Conservation (phyloP, 345 rosid species). For the Lepidium didymum region DNA sequence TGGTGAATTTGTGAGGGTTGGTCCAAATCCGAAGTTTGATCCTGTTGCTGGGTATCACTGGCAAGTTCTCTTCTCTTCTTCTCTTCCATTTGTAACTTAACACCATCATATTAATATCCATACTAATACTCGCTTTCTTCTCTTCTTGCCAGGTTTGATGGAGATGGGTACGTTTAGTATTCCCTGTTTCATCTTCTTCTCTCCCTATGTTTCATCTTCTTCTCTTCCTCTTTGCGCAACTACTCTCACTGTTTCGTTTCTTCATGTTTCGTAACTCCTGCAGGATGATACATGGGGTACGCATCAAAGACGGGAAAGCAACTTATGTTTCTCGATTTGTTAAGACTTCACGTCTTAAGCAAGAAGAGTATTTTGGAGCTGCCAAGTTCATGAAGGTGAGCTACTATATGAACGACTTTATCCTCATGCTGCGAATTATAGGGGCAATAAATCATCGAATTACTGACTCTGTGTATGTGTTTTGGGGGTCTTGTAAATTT, state of each 20-base stretch:
- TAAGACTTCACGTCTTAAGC: conserved; percentile 73
- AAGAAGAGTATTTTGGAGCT: conserved; percentile 78
- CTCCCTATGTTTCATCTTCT: background rate
- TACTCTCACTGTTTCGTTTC: background rate
- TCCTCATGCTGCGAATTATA: background rate
- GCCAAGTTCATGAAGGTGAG: conserved; percentile 88
- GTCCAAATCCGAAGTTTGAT: conserved; percentile 79
- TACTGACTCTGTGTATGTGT: background rate
- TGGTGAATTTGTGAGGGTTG: conserved; percentile 88
- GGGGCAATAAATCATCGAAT: background rate
- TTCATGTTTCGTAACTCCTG: background rate
- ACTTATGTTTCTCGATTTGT: conserved; percentile 80
- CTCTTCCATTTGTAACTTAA: background rate
- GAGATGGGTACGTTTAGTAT: conserved; percentile 75
- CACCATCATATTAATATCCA: background rate
- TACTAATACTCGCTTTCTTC: background rate
- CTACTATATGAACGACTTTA: background rate
- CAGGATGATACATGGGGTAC: conserved; percentile 95
- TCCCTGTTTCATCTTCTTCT: background rate
- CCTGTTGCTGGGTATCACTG: conserved; percentile 98
- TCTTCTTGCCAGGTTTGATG: conserved; percentile 80
- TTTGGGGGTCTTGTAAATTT: background rate
- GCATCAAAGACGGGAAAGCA: conserved; percentile 84
- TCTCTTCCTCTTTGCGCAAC: background rate
- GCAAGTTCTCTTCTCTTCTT: conserved; percentile 30